Evolutionary conservation across 352 stramenopile genomes (phyloP).

Genomic region (Phytophthora constricta): DNA sequence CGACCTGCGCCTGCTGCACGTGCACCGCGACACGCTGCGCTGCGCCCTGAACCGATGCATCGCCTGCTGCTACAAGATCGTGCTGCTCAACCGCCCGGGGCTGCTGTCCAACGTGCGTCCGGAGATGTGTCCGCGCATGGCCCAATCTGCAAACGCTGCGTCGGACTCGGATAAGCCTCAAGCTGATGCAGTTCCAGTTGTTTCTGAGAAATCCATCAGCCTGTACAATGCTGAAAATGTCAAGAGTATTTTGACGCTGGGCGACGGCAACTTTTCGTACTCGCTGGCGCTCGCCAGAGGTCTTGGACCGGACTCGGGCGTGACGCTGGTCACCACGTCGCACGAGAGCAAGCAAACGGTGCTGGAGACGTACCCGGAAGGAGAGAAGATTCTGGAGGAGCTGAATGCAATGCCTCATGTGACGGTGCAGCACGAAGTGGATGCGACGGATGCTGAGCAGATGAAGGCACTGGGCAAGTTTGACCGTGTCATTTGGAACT

Average conservation of each 20-base stretch:
- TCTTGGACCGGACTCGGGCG: conserved; percentile 37
- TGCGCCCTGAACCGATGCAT: conserved; percentile 80
- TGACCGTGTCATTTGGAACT: conserved; percentile 97
- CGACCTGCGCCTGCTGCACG: conserved; percentile 61
- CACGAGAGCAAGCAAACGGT: conserved; percentile 92
- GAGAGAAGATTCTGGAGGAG: conserved; percentile 77
- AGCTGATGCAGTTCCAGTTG: neutral
- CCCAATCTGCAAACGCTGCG: neutral
- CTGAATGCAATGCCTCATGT: conserved; percentile 70
- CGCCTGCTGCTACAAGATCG: conserved; percentile 90
- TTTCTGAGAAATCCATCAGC: conserved; percentile 36
- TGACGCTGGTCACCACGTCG: conserved; percentile 89
- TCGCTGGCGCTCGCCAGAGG: conserved; percentile 89
- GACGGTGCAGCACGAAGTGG: conserved; percentile 87
- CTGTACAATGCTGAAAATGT: conserved; percentile 63
- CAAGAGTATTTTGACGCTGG: conserved; percentile 89
- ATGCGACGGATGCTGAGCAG: conserved; percentile 88
- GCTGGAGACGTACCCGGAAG: conserved; percentile 91
- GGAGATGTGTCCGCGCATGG: conserved; percentile 75
- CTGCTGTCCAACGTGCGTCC: conserved; percentile 78
- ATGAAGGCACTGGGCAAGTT: conserved; percentile 80
- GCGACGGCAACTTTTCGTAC: conserved; percentile 97
- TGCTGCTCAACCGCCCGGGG: conserved; percentile 60
- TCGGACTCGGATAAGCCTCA: conserved; percentile 6
- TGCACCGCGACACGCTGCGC: conserved; percentile 69